Conservation (phyloP, 2,329 filamentous ascomycete genomes). For the Dendryphion nanum region DNA sequence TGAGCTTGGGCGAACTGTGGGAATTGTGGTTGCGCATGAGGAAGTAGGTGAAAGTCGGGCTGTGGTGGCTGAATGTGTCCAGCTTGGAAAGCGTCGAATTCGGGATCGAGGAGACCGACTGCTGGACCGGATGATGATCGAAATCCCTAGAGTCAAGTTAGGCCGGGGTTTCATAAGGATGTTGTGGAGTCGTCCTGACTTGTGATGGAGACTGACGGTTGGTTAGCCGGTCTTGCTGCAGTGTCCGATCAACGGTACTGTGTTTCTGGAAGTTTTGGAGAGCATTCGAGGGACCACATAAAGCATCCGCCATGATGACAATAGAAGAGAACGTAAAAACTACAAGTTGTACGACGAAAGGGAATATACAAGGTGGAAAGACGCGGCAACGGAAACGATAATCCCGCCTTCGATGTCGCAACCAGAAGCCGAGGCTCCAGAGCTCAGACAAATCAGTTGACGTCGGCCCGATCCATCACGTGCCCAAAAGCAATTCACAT, state of each 20-base stretch:
- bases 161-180: neutral
- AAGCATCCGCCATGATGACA: slow-evolving; percentile 60
- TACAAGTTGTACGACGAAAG: too few species aligned
- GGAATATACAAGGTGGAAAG: too few species aligned
- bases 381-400: neutral
- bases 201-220: slow-evolving; percentile 55
- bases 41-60: slow-evolving; percentile 38
- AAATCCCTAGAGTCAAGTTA: slow-evolving; percentile 54
- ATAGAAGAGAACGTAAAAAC: slow-evolving; percentile 19
- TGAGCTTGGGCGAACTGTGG: slow-evolving; percentile 32
- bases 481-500: too few species aligned
- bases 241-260: slow-evolving; percentile 63
- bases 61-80: slow-evolving; percentile 42
- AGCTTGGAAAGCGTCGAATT: slow-evolving; percentile 69
- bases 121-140: slow-evolving; percentile 55
- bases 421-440: slow-evolving; percentile 11
- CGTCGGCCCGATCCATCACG: too few species aligned
- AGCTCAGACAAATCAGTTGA: too few species aligned
- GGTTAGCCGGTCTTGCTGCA: slow-evolving; percentile 69
- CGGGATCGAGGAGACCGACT: slow-evolving; percentile 58
- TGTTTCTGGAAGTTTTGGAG: slow-evolving; percentile 73
- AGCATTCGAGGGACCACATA: slow-evolving; percentile 74
- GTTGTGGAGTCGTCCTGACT: slow-evolving; percentile 40
- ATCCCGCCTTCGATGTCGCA: slow-evolving; percentile 8
- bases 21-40: slow-evolving; percentile 36